Evolutionary conservation across 176 grass and related monocot species (phyloP), one percentile per base, ranked within the genome.

Genomic region (Musa itinerans): DNA sequence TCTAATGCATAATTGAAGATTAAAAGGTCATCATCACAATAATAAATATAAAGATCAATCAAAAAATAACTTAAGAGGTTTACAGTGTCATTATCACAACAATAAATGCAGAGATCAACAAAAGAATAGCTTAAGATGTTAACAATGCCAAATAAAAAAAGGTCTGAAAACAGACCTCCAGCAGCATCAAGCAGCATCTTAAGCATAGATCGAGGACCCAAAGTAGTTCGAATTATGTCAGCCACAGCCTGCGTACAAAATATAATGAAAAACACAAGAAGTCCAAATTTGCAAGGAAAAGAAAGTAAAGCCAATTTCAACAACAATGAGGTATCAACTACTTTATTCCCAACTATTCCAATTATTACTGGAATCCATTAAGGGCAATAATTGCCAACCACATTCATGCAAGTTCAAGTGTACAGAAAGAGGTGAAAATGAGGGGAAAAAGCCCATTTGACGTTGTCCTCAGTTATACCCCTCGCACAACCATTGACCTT

Each of bases 121-220:
- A 68, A 13, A 34, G 34, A 43, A 43, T 43, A 43, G 34, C 34
- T 11, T 72, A 72, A 52, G 13, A 11, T 22, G n/a, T 49, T n/a
- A 59, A 19, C 17, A 48, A 53, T 43, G n/a, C 11, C 52, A 3
- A 50, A 76, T 23, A 13, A 50, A 1, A 27, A 27, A 65, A 77
- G 6, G 23, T 16, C 8, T 65, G 11, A 53, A 51, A 15, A n/a
- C 53, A 51, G 53, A 99, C 90, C 95, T 88, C 95, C 95, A 26
- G 43, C 11, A 67, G 95, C 95, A 92, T 99, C 95, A 78, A 99
- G 88, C 68, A 99, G 80, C 95, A 99, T 99, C 83, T 99, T 99
- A 59, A 99, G 72, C 95, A 99, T 99, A 68, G 95, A 94, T 81
- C 95, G 86, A 48, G 95, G 95, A 73, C 95, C 95, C 69, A 99